These are phyloP conservation scores for Luzula sylvatica DNA, from an alignment of 176 grass and related monocot genomes.

Conservation along the genomic window DNA sequence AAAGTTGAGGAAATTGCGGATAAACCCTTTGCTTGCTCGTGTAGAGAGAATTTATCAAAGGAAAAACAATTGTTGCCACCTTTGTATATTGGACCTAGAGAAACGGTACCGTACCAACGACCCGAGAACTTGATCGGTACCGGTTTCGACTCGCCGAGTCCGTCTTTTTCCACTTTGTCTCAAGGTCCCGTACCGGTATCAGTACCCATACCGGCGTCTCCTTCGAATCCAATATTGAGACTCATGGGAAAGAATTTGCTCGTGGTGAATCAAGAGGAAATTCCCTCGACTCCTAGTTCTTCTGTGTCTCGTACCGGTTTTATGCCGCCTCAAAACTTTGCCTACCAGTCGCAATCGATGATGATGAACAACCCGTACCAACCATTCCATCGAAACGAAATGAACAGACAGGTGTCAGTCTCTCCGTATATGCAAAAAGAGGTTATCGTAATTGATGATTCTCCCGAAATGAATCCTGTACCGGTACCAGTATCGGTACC, in stretches of 20 bases:
- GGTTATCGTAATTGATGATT: constrained; percentile 56
- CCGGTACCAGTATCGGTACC: neutral
- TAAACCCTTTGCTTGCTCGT: constrained; percentile 51
- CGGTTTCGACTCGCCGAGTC: constrained; percentile 32
- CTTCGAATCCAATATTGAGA: constrained; percentile 63
- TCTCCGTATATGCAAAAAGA: constrained; percentile 50
- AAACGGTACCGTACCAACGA: constrained; percentile 30
- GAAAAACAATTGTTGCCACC: constrained; percentile 36
- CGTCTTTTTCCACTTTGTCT: constrained; percentile 28
- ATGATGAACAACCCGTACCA: constrained; percentile 27
- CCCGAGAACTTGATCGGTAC: constrained; percentile 28
- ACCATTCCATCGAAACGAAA: constrained; percentile 23
- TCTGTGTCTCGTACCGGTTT: constrained; percentile 32
- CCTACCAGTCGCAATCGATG: constrained; percentile 32
- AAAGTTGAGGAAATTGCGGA: constrained; percentile 35
- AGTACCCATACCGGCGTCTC: constrained; percentile 28
- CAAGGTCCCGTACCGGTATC: constrained; percentile 33
- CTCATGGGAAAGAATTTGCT: constrained; percentile 92
- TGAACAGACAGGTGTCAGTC: constrained; percentile 24
- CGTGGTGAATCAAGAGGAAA: constrained; percentile 83
- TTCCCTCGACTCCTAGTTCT: constrained; percentile 33
- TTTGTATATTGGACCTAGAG: constrained; percentile 52
- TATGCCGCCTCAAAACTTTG: constrained; percentile 33
- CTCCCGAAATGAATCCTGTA: constrained; percentile 27
- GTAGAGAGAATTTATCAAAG: constrained; percentile 41